Evolutionary conservation across 768 basidiomycete genomes (phyloP).

Genomic region (Lentinula edodes): DNA sequence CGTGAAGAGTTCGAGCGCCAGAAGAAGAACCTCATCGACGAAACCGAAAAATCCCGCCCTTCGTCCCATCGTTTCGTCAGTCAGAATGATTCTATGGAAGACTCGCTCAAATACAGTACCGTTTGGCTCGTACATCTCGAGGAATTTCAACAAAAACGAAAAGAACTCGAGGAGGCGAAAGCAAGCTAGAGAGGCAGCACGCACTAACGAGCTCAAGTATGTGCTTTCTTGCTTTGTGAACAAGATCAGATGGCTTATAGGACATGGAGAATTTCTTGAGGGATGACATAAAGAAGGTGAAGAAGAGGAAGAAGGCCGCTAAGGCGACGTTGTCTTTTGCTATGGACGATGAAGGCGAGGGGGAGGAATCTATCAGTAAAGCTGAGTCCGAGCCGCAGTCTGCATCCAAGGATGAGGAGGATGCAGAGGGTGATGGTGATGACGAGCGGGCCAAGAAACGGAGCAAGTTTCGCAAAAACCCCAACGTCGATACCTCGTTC

Average conservation of each 20-base stretch:
- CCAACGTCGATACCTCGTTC: slow-evolving; percentile 95
- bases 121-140: slow-evolving; percentile 89
- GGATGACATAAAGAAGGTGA: slow-evolving; percentile 78
- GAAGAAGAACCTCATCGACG: slow-evolving; percentile 74
- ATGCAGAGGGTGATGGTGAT: slow-evolving; percentile 34
- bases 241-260: slow-evolving; percentile 59
- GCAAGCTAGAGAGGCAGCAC: slow-evolving; percentile 85
- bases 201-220: slow-evolving; percentile 81
- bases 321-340: slow-evolving; percentile 91
- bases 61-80: slow-evolving; percentile 87
- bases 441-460: slow-evolving; percentile 50
- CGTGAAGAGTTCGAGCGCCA: slow-evolving; percentile 80
- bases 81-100: slow-evolving; percentile 92
- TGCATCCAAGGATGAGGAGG: slow-evolving; percentile 30
- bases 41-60: slow-evolving; percentile 90
- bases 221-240: slow-evolving; percentile 25
- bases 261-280: slow-evolving; percentile 81
- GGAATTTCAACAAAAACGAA: slow-evolving; percentile 86
- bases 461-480: slow-evolving; percentile 88
- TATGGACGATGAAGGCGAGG: slow-evolving; percentile 73
- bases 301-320: slow-evolving; percentile 88
- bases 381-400: slow-evolving; percentile 17
- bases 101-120: slow-evolving; percentile 83
- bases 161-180: slow-evolving; percentile 88
- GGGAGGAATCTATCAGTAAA: slow-evolving; percentile 26